Base-by-base conservation (phyloP, 441 rosid species). In the Geranium incanum region DNA sequence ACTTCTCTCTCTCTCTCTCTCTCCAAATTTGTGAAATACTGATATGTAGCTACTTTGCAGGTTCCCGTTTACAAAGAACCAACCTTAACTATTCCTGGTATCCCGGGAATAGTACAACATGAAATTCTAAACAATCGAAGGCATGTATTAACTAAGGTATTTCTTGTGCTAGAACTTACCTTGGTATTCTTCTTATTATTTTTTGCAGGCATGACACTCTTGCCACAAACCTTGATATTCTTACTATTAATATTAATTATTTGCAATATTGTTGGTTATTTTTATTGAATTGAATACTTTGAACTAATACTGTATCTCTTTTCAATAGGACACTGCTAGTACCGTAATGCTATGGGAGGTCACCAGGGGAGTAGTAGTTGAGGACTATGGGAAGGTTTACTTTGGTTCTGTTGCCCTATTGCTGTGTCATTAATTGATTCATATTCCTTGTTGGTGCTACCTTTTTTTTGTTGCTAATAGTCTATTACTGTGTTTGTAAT, bases 341-440 rank as follows among this genome's bases (percentile, higher is more conserved):
- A 81, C 93, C 4, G 97, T 93, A 76, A 95, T 93, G 86, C 88
- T 93, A 41, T 93, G 99, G 99, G 97, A 93, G 86, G 82, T 93
- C 72, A 93, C 97, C 68, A 83, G 82, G 79, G 99, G 98, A 67
- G 78, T 84, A 76, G 91, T 90, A 73, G 84, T 93, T 71, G 88
- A 89, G 81, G 99, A 95, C 83, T 95, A 82, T 67, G 99, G 97
- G 72, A 86, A 93, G 97, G 99, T 93, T 28, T 68, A 57, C 69
- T 69, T 28, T 63, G 33, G 38, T 63, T 63, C 33, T 28, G 33
- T 28, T 28, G 33, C 33, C 33, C 33, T 28, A 28, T 2, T 18
- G 63, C 18, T 18, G 2, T 33, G 21, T 63, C 15, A 33, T 23
- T 63, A 18, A 59, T 59, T 1, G 33, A 28, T 28, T 12, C 67